A percentile compares a stretch with the other conserved stretches of the same genome.
Conservation (phyloP, 208 protist species). For the Angomonas ambiguus region DNA sequence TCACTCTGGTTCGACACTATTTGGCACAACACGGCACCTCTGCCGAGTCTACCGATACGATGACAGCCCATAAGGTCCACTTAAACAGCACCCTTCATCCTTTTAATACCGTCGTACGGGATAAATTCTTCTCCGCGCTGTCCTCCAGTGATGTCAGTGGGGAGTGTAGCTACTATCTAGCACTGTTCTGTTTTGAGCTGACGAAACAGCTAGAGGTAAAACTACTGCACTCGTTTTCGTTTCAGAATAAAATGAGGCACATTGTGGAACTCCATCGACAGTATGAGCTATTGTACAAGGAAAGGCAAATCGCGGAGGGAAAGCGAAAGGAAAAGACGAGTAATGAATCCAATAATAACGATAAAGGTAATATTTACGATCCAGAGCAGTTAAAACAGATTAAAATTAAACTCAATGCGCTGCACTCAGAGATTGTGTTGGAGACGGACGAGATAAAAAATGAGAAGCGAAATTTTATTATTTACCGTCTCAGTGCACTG, state of each 20-base stretch:
- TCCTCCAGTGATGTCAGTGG: slow-evolving; percentile 45
- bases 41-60: too few species aligned
- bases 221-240: neutral
- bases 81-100: too few species aligned
- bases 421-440: neutral
- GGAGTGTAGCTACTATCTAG: slow-evolving; percentile 53
- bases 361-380: neutral
- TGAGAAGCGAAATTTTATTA: neutral
- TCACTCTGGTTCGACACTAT: too few species aligned
- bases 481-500: neutral
- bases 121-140: slow-evolving; percentile 45
- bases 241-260: neutral
- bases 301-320: neutral
- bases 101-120: slow-evolving; percentile 70
- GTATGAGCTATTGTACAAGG: neutral
- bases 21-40: too few species aligned
- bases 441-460: neutral
- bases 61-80: too few species aligned
- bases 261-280: neutral
- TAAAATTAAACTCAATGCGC: neutral
- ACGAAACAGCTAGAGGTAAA: slow-evolving; percentile 36
- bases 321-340: neutral
- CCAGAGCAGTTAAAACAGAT: slow-evolving; percentile 28
- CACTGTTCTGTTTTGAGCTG: slow-evolving; percentile 53
- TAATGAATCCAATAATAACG: neutral